These are phyloP conservation scores for Phytophthora gonapodyides DNA, from an alignment of 352 stramenopile genomes.

Conservation along the genomic window DNA sequence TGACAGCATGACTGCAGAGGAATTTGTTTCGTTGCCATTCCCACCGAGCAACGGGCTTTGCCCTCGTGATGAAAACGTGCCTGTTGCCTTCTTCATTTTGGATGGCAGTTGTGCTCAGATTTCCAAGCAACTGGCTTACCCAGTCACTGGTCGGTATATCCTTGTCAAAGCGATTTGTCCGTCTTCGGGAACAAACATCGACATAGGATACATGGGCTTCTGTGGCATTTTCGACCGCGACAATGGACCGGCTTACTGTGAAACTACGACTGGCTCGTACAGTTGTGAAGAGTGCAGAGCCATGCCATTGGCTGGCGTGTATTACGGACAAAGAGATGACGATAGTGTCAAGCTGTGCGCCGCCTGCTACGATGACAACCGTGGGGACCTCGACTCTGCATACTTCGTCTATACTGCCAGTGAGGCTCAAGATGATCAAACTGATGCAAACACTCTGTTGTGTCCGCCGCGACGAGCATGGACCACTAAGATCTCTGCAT, in stretches of 20 bases:
- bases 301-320: constrained; percentile 46
- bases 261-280: constrained; percentile 43
- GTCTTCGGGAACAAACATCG: constrained; percentile 76
- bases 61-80: constrained; percentile 62
- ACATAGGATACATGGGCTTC: constrained; percentile 81
- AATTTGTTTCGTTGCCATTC: constrained; percentile 79
- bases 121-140: constrained; percentile 72
- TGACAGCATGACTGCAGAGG: constrained; percentile 72
- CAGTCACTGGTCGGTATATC: constrained; percentile 77
- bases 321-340: constrained; percentile 68
- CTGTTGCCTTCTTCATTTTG: constrained; percentile 79
- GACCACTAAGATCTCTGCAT: constrained; percentile 51
- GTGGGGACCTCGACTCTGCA: constrained; percentile 50
- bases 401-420: constrained; percentile 51
- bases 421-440: constrained; percentile 43
- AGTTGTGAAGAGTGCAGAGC: constrained; percentile 71
- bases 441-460: constrained; percentile 41
- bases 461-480: constrained; percentile 59
- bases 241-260: constrained; percentile 81
- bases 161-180: constrained; percentile 78
- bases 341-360: constrained; percentile 64
- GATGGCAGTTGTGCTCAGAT: constrained; percentile 79
- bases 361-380: constrained; percentile 81
- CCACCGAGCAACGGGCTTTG: constrained; percentile 51
- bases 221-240: constrained; percentile 82